Conservation (phyloP, 1,139 yeast genomes). For the Zygoascus sp. region DNA sequence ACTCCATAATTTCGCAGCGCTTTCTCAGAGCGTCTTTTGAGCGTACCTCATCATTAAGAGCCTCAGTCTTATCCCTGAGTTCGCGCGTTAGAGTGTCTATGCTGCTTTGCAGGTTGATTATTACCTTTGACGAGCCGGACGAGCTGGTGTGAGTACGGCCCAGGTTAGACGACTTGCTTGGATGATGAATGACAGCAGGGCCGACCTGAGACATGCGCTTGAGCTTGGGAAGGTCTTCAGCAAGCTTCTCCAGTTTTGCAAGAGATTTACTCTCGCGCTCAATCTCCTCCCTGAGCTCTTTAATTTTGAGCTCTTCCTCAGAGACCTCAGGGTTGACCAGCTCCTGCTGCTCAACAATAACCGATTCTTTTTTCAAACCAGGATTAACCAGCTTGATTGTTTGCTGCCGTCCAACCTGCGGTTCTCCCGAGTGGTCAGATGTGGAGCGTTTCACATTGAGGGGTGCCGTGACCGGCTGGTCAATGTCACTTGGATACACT, state of each 20-base stretch:
- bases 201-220: conserved; percentile 9
- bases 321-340: not conserved
- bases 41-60: conserved; percentile 24
- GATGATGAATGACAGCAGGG: conserved; percentile 11
- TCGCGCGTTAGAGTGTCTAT: conserved; percentile 27
- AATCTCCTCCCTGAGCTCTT: conserved; percentile 24
- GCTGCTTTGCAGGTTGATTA: conserved; percentile 27
- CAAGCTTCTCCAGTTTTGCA: conserved; percentile 23
- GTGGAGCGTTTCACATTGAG: not conserved
- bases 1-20: conserved; percentile 26
- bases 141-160: not conserved
- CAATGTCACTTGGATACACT: not conserved
- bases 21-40: conserved; percentile 25
- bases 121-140: conserved; percentile 25
- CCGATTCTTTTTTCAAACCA: not conserved
- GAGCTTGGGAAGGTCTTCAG: conserved; percentile 21
- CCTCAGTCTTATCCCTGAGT: conserved; percentile 25
- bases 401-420: not conserved
- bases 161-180: conserved; percentile 10
- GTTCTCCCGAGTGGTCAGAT: not conserved
- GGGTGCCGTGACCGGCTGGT: not conserved
- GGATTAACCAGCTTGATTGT: conserved; percentile 1
- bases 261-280: conserved; percentile 23
- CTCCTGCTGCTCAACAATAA: no score
- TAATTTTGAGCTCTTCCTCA: conserved; percentile 5